A percentile compares a stretch with the other conserved stretches of the same genome.
phyloP scores from a whole-genome alignment of 768 basidiomycete species.

The Russula ochroleuca region DNA sequence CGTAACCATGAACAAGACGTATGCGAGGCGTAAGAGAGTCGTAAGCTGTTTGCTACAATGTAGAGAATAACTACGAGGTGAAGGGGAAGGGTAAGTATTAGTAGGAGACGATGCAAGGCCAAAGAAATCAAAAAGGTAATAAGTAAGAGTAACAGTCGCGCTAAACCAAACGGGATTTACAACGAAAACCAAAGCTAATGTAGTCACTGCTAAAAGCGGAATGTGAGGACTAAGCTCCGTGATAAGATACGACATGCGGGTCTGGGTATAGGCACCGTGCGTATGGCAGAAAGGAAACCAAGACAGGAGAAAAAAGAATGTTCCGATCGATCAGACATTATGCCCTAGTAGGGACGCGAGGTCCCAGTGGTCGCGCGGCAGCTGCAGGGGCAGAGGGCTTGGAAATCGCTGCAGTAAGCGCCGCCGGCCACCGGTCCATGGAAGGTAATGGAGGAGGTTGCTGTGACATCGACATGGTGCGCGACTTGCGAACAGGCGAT shows the following conservation, averaged over 20 bases:
- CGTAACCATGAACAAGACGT: slow-evolving; percentile 21
- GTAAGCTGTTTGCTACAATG: slow-evolving; percentile 28
- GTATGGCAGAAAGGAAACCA: slow-evolving; percentile 9
- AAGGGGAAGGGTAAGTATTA: slow-evolving; percentile 24
- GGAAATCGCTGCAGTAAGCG: slow-evolving; percentile 10
- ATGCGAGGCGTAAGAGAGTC: slow-evolving; percentile 24
- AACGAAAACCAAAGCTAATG: slow-evolving; percentile 26
- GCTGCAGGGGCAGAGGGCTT: slow-evolving; percentile 23
- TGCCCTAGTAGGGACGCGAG: slow-evolving; percentile 21
- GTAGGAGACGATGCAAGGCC: neutral
- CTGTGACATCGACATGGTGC: slow-evolving; percentile 27
- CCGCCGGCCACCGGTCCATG: slow-evolving; percentile 19
- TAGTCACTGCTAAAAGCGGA: slow-evolving; percentile 22
- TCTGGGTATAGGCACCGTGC: slow-evolving; percentile 28
- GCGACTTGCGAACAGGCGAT: slow-evolving; percentile 25
- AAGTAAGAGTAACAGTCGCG: slow-evolving; percentile 26
- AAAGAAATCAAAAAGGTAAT: slow-evolving; percentile 27
- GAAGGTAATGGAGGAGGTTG: slow-evolving; percentile 17
- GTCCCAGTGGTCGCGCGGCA: slow-evolving; percentile 24
- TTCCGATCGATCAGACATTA: slow-evolving; percentile 22
- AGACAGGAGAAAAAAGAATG: slow-evolving; percentile 9
- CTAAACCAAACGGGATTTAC: slow-evolving; percentile 25
- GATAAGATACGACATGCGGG: slow-evolving; percentile 26
- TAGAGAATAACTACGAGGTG: slow-evolving; percentile 15
- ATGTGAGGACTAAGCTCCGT: slow-evolving; percentile 26